Evolutionary conservation across 208 protist species (phyloP).

Genomic region (Trypanosoma theileri): DNA sequence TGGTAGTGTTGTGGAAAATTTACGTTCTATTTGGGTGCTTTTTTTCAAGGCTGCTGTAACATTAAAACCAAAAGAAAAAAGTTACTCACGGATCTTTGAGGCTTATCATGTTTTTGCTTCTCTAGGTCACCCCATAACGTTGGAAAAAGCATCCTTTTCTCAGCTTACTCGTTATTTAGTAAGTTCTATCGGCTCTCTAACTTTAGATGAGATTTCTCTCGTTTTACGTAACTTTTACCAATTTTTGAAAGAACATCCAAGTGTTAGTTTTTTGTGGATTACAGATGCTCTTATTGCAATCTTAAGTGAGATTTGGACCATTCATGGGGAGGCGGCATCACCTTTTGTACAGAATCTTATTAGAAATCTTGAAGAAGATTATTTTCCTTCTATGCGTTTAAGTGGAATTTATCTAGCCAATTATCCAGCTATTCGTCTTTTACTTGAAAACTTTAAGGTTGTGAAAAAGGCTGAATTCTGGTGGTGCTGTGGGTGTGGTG

Average conservation of each 20-base stretch:
- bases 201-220: constrained; percentile 8
- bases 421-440: constrained; percentile 50
- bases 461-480: constrained; percentile 51
- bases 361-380: constrained; percentile 18
- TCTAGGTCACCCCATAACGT: constrained; percentile 33
- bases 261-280: constrained; percentile 69
- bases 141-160: constrained; percentile 52
- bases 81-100: constrained; percentile 47
- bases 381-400: constrained; percentile 31
- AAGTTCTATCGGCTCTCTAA: constrained; percentile 28
- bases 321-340: constrained; percentile 32
- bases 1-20: constrained; percentile 39
- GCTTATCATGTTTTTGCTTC: constrained; percentile 65
- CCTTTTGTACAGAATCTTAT: constrained; percentile 31
- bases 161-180: constrained; percentile 59
- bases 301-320: constrained; percentile 49
- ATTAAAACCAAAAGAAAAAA: constrained; percentile 31
- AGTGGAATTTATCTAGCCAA: constrained; percentile 48
- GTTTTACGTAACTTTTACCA: constrained; percentile 25
- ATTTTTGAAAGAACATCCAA: constrained; percentile 54
- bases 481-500: constrained; percentile 79
- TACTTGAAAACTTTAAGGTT: constrained; percentile 52
- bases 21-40: constrained; percentile 60
- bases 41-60: constrained; percentile 78
- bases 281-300: constrained; percentile 51